These are phyloP conservation scores for Phlebiopsis flavidoalba DNA, from an alignment of 768 basidiomycete species.

Conservation along the genomic window DNA sequence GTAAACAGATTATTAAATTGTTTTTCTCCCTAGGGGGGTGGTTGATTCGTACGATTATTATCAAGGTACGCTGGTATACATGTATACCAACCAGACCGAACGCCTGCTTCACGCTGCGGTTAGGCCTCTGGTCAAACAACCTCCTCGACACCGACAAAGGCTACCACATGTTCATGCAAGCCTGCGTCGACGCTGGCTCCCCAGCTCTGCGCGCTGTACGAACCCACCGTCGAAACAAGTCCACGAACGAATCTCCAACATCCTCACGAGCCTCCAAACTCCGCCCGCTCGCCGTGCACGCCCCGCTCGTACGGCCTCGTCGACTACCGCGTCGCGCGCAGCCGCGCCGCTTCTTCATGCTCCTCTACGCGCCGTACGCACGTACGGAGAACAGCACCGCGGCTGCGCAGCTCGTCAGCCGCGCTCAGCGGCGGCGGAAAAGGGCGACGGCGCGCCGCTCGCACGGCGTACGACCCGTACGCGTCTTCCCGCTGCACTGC, in stretches of 20 bases:
- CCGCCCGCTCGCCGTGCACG: not conserved
- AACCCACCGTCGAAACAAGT: constrained; percentile 16
- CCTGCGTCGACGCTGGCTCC: constrained; percentile 17
- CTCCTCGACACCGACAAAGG: constrained; percentile 11
- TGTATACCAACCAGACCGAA: not conserved
- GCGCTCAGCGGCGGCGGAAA: constrained; percentile 1
- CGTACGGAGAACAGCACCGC: not conserved
- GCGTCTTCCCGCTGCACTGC: not conserved
- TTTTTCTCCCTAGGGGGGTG: constrained; percentile 17
- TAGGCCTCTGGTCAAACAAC: constrained; percentile 12
- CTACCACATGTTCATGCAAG: constrained; percentile 17
- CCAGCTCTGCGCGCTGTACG: constrained; percentile 19
- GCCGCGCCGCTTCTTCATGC: not conserved
- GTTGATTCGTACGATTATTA: constrained; percentile 23
- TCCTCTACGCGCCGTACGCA: constrained; percentile 7
- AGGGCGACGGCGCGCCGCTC: constrained; percentile 1
- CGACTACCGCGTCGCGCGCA: constrained; percentile 4
- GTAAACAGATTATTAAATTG: not conserved
- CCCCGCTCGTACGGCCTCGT: constrained; percentile 10
- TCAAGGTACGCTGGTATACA: constrained; percentile 1
- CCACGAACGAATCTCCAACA: constrained; percentile 9
- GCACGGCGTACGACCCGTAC: not conserved
- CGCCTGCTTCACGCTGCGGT: no score
- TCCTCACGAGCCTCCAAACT: constrained; percentile 4
- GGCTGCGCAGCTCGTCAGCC: not conserved